These are phyloP conservation scores for Chlorella sp. DNA, from an alignment of 139 green algal genomes.

Conservation along the genomic window DNA sequence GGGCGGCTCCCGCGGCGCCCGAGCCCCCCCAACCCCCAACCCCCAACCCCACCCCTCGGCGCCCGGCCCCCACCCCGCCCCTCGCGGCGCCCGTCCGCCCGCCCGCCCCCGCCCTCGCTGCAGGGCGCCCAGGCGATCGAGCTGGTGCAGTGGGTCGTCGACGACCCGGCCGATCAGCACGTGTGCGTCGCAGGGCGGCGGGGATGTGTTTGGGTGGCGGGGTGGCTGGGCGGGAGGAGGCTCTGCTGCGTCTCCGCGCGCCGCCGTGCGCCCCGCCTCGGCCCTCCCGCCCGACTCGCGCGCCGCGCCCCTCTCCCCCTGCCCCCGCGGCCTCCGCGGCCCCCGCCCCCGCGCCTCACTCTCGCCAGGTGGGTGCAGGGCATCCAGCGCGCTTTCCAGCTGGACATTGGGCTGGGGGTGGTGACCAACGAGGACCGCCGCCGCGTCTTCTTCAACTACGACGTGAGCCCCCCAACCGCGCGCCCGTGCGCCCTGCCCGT, in stretches of 20 bases:
- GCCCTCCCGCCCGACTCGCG: too few relatives aligned
- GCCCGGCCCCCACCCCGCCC: too few relatives aligned
- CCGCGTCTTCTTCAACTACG: conserved; percentile 13
- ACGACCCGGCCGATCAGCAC: conserved; percentile 16
- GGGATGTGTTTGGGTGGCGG: too few relatives aligned
- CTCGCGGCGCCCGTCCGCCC: too few relatives aligned
- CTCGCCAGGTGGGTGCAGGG: conserved; percentile 29
- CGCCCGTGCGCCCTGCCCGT: neutral
- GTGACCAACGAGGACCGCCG: neutral
- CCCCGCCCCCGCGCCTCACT: too few relatives aligned
- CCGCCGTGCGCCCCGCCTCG: too few relatives aligned
- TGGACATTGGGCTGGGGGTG: conserved; percentile 12
- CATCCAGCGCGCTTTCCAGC: conserved; percentile 12
- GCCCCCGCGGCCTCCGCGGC: too few relatives aligned
- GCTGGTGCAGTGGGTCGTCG: conserved; percentile 14
- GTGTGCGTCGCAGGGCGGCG: too few relatives aligned
- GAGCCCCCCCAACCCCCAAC: neutral
- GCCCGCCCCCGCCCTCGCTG: neutral
- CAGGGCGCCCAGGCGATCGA: conserved; percentile 21
- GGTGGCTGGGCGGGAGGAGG: too few relatives aligned
- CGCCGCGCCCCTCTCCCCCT: too few relatives aligned
- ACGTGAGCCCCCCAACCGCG: neutral
- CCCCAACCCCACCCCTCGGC: too few relatives aligned
- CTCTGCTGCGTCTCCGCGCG: too few relatives aligned
- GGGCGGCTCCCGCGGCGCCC: neutral